A percentile compares a stretch with the other conserved stretches of the same genome.
Conservation (phyloP, 2,329 filamentous ascomycete species). For the Xylogone sp. region DNA sequence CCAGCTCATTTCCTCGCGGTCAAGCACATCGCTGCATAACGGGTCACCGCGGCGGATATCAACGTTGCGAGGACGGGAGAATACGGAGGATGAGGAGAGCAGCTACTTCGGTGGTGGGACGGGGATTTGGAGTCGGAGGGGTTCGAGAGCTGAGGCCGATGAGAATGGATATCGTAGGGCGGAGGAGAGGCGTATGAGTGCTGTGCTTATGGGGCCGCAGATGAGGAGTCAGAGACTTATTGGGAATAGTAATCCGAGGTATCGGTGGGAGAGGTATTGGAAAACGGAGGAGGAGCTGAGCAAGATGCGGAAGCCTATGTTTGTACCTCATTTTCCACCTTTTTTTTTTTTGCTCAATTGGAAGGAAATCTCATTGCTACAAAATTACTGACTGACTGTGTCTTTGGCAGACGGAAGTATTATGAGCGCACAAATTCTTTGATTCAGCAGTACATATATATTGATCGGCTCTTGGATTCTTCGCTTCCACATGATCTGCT, state of each 20-base stretch:
- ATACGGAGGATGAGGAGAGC: slow-evolving; percentile 19
- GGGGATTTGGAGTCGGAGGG: slow-evolving; percentile 8
- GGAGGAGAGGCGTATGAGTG: slow-evolving; percentile 56
- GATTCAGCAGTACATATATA: slow-evolving; percentile 89
- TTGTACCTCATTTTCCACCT: too few relatives aligned
- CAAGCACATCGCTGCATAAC: slow-evolving; percentile 18
- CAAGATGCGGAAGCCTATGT: slow-evolving; percentile 68
- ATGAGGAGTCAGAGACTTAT: slow-evolving; percentile 84
- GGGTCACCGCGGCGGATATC: slow-evolving; percentile 14
- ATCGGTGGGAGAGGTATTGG: slow-evolving; percentile 84
- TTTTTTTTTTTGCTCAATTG: slow-evolving; percentile 1
- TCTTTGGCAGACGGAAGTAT: slow-evolving; percentile 65
- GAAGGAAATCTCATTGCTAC: too few relatives aligned
- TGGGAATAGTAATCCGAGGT: slow-evolving; percentile 63
- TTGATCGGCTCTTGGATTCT: slow-evolving; percentile 85
- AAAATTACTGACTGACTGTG: slow-evolving; percentile 9
- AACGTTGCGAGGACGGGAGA: slow-evolving; percentile 14
- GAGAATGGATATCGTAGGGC: slow-evolving; percentile 15
- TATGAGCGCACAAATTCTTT: slow-evolving; percentile 87
- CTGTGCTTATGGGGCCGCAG: slow-evolving; percentile 62
- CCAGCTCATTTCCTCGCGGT: slow-evolving; percentile 25
- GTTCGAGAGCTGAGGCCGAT: slow-evolving; percentile 14
- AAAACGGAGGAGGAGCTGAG: slow-evolving; percentile 73
- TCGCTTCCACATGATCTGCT: slow-evolving; percentile 88
- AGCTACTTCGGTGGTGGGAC: slow-evolving; percentile 3